Percentiles rank a stretch among this genome's conserved stretches.
These are phyloP conservation scores for Trypanosoma scelopori DNA, from an alignment of 208 protist species.

Conservation along the genomic window DNA sequence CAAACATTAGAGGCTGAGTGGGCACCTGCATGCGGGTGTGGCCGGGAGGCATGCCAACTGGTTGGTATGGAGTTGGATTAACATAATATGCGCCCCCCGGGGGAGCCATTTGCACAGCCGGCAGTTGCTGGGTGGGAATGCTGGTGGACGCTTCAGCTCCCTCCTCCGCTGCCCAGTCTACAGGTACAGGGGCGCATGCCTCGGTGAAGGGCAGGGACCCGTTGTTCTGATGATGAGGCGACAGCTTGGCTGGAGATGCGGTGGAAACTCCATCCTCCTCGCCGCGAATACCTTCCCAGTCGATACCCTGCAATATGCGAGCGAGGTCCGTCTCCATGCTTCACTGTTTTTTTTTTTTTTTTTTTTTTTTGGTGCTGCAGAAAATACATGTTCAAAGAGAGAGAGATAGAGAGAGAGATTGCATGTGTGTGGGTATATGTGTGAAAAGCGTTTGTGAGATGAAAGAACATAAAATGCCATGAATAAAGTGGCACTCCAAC, in stretches of 20 bases:
- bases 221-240: neutral
- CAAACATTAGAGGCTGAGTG: slow-evolving; percentile 26
- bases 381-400: neutral
- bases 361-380: neutral
- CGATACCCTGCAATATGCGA: slow-evolving; percentile 18
- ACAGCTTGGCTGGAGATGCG: neutral
- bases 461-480: neutral
- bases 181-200: neutral
- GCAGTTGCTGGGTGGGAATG: slow-evolving; percentile 7
- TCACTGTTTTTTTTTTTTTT: too few species aligned
- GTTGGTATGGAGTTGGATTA: slow-evolving; percentile 13
- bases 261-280: neutral
- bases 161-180: slow-evolving; percentile 4
- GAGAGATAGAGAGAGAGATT: neutral
- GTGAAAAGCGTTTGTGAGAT: too few species aligned
- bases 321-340: slow-evolving; percentile 20
- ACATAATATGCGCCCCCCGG: slow-evolving; percentile 24
- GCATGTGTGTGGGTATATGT: neutral
- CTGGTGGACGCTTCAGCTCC: neutral
- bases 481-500: neutral
- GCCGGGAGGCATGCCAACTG: slow-evolving; percentile 9
- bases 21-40: slow-evolving; percentile 9
- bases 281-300: slow-evolving; percentile 18
- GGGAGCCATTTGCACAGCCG: slow-evolving; percentile 18
- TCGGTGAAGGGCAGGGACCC: neutral